Evolutionary conservation across 83 land plant genomes (phyloP).

Genomic region (Picea abies): DNA sequence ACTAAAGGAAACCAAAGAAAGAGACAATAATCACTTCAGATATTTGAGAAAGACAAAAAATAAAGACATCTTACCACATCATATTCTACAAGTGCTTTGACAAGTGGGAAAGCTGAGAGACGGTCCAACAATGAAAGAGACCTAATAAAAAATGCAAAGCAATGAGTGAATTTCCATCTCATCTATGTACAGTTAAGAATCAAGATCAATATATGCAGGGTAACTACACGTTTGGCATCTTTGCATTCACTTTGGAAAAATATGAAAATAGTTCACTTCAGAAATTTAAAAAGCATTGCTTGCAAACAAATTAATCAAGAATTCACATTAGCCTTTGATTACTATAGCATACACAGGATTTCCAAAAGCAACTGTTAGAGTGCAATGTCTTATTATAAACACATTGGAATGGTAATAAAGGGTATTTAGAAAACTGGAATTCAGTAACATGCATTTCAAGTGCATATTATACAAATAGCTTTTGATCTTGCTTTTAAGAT

Average conservation of each 20-base stretch:
- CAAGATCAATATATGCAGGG: background rate
- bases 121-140: conserved; percentile 43
- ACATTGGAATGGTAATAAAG: too few relatives aligned
- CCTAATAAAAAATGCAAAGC: conserved; percentile 19
- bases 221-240: background rate
- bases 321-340: too few relatives aligned
- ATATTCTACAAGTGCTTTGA: conserved; percentile 45
- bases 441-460: too few relatives aligned
- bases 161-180: background rate
- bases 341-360: background rate
- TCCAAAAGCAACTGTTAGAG: background rate
- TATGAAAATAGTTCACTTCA: too few relatives aligned
- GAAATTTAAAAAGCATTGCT: too few relatives aligned
- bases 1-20: conserved; percentile 12
- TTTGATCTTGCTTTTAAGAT: too few relatives aligned
- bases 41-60: background rate
- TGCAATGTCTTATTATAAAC: background rate
- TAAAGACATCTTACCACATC: conserved; percentile 26
- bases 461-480: too few relatives aligned
- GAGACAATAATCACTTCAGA: background rate
- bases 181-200: background rate
- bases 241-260: background rate
- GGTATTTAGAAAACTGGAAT: too few relatives aligned
- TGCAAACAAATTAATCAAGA: too few relatives aligned
- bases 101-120: conserved; percentile 42